Evolutionary conservation across 129 eudicot species (phyloP), one percentile per base, ranked within the genome.

Genomic region (Smallanthus sonchifolius): DNA sequence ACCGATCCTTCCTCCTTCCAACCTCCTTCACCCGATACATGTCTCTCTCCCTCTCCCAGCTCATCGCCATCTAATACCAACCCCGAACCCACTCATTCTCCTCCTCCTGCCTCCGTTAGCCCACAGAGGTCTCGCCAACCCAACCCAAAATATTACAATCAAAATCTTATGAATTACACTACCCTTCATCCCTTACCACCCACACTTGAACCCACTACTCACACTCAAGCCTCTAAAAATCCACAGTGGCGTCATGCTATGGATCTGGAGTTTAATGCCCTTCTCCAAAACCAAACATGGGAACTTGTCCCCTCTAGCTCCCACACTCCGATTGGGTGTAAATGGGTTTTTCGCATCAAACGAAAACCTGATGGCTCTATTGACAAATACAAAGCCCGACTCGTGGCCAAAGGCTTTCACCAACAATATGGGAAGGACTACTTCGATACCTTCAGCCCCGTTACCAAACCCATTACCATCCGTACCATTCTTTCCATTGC

Each of bases 281-380:
- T 60, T 34, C 39, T 60, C 16, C 39, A 60, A 32, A 60, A 60
- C n/a, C 39, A 60, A 32, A 60, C 66, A 60, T 60, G 66, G 66
- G 66, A 9, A 60, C 66, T 60, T 60, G 17, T 60, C 39, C 66
- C 66, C 10, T 13, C 66, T 32, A 28, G 10, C 19, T 28, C 66
- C 3, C 66, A 60, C 16, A 11, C 39, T 10, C 66, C 40, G 7
- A 60, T 60, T 11, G 16, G 66, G 4, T 60, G 66, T 34, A 60
- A 60, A 34, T 60, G 40, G 66, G 66, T 60, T 10, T 32, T 60
- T 11, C 37, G 66, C 3, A 60, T 60, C 40, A n/a, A n/a, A n/a
- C n/a, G n/a, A n/a, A n/a, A n/a, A n/a, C n/a, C n/a, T n/a, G n/a
- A n/a, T n/a, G n/a, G n/a, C n/a, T n/a, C n/a, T n/a, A n/a, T n/a